Evolutionary conservation across 1,139 yeast species (phyloP).

Genomic region (Geotrichum reessii): DNA sequence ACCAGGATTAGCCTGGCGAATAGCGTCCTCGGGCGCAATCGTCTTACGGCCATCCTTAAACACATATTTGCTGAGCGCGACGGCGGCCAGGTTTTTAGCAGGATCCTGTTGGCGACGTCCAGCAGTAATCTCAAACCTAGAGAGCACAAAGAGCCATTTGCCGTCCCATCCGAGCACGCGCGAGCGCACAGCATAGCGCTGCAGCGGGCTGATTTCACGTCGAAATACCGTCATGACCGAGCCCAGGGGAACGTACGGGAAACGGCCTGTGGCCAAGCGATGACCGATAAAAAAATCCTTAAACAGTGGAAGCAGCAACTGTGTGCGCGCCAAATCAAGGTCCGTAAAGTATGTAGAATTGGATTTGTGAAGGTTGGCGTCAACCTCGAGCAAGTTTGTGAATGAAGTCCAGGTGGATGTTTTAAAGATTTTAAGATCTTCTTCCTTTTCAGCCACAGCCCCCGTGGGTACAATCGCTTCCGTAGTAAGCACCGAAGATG

Average conservation of each 20-base stretch:
- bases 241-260: conserved; percentile 76
- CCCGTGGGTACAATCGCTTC: conserved; percentile 18
- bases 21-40: conserved; percentile 55
- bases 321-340: conserved; percentile 71
- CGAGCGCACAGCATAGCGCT: conserved; percentile 50
- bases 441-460: conserved; percentile 8
- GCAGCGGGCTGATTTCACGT: conserved; percentile 66
- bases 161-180: conserved; percentile 77
- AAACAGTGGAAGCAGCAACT: conserved; percentile 52
- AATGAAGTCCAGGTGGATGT: not conserved
- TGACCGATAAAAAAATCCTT: conserved; percentile 29
- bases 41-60: conserved; percentile 70
- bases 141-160: conserved; percentile 74
- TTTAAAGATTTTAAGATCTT: not conserved
- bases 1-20: conserved; percentile 46
- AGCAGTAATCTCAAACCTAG: conserved; percentile 46
- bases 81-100: conserved; percentile 45
- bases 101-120: not conserved
- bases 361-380: conserved; percentile 79
- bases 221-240: conserved; percentile 62
- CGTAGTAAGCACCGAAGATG: not conserved
- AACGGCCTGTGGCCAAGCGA: conserved; percentile 42
- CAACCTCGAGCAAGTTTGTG: conserved; percentile 49
- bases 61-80: conserved; percentile 72
- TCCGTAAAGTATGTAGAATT: conserved; percentile 85